Conservation (phyloP, 164 flowering plant genomes). For the Warburgia ugandensis region DNA sequence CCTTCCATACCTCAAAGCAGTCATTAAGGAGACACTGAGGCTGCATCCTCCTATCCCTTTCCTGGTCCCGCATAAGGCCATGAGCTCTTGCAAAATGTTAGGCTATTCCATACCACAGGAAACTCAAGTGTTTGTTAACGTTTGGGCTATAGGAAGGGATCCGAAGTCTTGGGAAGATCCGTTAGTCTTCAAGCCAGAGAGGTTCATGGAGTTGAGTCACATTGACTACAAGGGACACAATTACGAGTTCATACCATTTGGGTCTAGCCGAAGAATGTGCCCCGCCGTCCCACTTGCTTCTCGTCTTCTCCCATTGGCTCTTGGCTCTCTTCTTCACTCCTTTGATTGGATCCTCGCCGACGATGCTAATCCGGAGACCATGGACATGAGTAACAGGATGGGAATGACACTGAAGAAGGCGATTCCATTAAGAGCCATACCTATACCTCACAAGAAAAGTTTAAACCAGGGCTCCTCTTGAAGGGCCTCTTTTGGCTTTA, state of each 20-base stretch:
- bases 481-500: too few species aligned
- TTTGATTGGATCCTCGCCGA: too few species aligned
- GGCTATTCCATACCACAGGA: constrained; percentile 3
- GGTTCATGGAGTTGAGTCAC: constrained; percentile 1
- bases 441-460: constrained; percentile 1
- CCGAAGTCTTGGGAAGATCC: constrained; percentile 5
- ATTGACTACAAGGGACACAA: constrained; percentile 1
- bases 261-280: neutral
- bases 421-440: constrained; percentile 1
- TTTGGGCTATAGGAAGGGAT: constrained; percentile 10
- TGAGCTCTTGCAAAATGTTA: neutral
- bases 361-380: neutral
- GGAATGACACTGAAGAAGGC: neutral
- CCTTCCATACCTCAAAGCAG: constrained; percentile 8
- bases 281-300: neutral
- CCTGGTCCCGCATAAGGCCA: constrained; percentile 6
- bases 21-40: constrained; percentile 8
- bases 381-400: constrained; percentile 1
- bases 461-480: neutral
- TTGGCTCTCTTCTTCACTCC: neutral
- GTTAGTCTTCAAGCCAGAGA: neutral
- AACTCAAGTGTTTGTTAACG: constrained; percentile 1
- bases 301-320: neutral
- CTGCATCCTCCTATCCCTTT: constrained; percentile 9
- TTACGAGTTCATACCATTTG: constrained; percentile 4